These are phyloP conservation scores for Brassica balearica DNA, from an alignment of 441 rosid genomes.

Conservation along the genomic window DNA sequence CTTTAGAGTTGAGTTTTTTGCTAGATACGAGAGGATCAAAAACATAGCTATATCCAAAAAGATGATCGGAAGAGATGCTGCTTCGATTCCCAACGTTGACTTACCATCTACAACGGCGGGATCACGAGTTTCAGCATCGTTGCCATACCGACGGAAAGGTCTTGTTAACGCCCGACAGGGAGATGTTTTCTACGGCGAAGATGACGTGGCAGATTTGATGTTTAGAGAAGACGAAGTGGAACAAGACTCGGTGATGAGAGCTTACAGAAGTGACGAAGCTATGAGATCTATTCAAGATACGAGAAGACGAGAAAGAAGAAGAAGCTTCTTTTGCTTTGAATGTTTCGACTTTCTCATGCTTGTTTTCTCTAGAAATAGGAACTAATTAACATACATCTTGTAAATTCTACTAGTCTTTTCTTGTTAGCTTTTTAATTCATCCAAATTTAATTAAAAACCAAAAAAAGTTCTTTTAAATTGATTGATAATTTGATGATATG, in stretches of 20 bases:
- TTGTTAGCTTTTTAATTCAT: background rate
- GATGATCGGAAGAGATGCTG: constrained; percentile 23
- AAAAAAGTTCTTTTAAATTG: background rate
- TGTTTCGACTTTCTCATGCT: constrained; percentile 48
- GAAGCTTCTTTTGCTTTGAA: constrained; percentile 18
- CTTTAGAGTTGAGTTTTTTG: background rate
- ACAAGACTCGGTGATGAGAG: constrained; percentile 46
- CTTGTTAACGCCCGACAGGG: constrained; percentile 2
- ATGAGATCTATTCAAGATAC: constrained; percentile 36
- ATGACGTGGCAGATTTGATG: constrained; percentile 40
- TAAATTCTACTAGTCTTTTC: background rate
- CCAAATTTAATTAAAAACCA: background rate
- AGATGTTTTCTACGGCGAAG: constrained; percentile 46
- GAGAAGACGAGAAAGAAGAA: background rate
- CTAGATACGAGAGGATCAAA: background rate
- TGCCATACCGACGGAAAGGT: constrained; percentile 6
- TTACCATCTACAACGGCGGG: constrained; percentile 12
- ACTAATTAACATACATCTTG: constrained; percentile 12
- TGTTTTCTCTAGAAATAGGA: constrained; percentile 18
- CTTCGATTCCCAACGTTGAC: background rate
- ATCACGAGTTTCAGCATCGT: constrained; percentile 20
- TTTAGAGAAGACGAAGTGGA: constrained; percentile 36
- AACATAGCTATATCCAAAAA: background rate
- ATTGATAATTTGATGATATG: background rate
- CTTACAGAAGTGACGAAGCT: constrained; percentile 45